phyloP scores from a whole-genome alignment of 2,329 filamentous ascomycete species.

The Teratosphaeria destructans region DNA sequence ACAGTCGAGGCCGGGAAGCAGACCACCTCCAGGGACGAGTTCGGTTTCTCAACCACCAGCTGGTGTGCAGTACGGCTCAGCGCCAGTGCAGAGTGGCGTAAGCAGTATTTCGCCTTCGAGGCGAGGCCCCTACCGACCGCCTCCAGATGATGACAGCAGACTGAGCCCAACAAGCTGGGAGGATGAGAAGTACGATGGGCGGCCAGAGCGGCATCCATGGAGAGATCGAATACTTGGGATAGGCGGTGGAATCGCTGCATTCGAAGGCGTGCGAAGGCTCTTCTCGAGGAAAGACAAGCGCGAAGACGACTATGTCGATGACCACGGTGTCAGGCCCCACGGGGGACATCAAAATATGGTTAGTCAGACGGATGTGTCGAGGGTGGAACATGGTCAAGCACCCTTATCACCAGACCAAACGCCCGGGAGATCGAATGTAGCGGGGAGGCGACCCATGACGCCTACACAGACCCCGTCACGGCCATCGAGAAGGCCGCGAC shows the following conservation, averaged over 20 bases:
- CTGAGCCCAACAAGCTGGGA: conserved; percentile 23
- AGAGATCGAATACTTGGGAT: conserved; percentile 36
- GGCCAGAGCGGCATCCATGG: conserved; percentile 29
- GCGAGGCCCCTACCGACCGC: background rate
- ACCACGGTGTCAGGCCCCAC: conserved; percentile 31
- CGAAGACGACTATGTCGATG: conserved; percentile 44
- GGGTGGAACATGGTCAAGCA: conserved; percentile 45
- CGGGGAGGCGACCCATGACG: conserved; percentile 17
- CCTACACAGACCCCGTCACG: conserved; percentile 29
- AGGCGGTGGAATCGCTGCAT: conserved; percentile 34
- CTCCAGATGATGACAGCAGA: conserved; percentile 8
- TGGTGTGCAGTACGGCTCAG: conserved; percentile 7
- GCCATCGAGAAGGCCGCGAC: conserved; percentile 28
- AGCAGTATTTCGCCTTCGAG: conserved; percentile 2
- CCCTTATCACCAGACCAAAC: conserved; percentile 36
- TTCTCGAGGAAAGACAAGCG: conserved; percentile 42
- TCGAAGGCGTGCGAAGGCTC: conserved; percentile 40
- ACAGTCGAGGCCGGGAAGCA: conserved; percentile 8
- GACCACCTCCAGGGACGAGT: conserved; percentile 5
- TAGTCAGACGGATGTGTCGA: conserved; percentile 37
- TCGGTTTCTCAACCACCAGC: conserved; percentile 2
- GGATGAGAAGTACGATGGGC: conserved; percentile 34
- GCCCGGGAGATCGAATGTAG: conserved; percentile 7
- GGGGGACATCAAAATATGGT: conserved; percentile 35
- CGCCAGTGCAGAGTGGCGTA: conserved; percentile 3